Base-by-base conservation (phyloP, 73 alveolate genomes). In the Paramecium primaurelia region DNA sequence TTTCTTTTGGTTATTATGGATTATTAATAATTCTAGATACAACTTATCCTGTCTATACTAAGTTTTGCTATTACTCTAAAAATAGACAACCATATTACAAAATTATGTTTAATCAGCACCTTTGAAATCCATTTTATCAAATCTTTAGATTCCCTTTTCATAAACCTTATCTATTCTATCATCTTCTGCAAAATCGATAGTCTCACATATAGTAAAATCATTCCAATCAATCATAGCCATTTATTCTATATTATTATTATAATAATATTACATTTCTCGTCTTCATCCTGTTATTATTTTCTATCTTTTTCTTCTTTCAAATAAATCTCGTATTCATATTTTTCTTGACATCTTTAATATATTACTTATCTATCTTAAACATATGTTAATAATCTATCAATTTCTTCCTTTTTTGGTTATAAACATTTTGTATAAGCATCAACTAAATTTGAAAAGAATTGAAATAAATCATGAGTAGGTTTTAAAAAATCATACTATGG, bases 401-500 rank as follows among this genome's bases (percentile, higher is more conserved):
- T 69, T 32, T 95, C 94, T 73, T 97, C 98, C 77, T 94, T 95
- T 84, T 93, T 97, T 36, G 98, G 98, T 42, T 95, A 85, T 69
- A 98, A 75, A 40, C 97, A 95, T 89, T 97, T 97, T 20, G 99
- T 95, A 95, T 98, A 98, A 14, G 99, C 93, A 71, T 98, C 99
- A 18, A 98, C 97, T 69, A 98, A 86, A 87, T 92, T 92, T 14
- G 99, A 96, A 96, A 98, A 98, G 95, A 96, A 98, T 47, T 97
- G 94, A 93, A 98, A 98, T 58, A 98, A 94, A 26, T 97, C 97
- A 92, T 97, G 99, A 69, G 98, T 98, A 4, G 99, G 99, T 95
- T 98, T 98, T 93, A 98, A 86, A 92, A 98, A 98, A 75, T 96
- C 99, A 93, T 97, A 98, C 88, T 98, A 97, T 9, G 99, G 99